Evolutionary conservation across 2,329 filamentous ascomycete genomes (phyloP).

Genomic region (Sporothrix variecibatus): DNA sequence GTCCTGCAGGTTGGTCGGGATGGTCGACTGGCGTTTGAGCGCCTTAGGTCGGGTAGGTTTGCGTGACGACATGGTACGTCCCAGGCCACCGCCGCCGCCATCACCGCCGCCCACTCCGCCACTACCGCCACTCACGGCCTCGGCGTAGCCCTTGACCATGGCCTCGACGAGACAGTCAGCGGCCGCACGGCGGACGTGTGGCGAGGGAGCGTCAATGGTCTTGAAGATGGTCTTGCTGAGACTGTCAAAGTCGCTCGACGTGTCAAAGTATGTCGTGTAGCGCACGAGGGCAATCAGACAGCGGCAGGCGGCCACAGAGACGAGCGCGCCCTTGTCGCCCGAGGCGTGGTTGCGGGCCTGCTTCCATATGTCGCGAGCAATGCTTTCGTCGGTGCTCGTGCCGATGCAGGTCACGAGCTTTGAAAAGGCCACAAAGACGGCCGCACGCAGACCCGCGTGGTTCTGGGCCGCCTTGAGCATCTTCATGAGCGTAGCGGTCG

Average conservation of each 20-base stretch:
- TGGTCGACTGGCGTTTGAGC: slow-evolving; percentile 60
- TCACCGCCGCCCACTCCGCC: background rate
- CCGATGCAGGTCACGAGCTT: slow-evolving; percentile 77
- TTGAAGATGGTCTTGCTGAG: slow-evolving; percentile 83
- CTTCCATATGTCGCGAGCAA: slow-evolving; percentile 93
- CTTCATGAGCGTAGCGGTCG: slow-evolving; percentile 72
- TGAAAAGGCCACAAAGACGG: slow-evolving; percentile 72
- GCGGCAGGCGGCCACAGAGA: slow-evolving; percentile 75
- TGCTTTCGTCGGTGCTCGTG: slow-evolving; percentile 75
- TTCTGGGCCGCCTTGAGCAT: slow-evolving; percentile 75
- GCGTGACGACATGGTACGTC: slow-evolving; percentile 50
- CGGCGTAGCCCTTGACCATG: slow-evolving; percentile 79
- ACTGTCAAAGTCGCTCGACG: slow-evolving; percentile 86
- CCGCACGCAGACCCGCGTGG: slow-evolving; percentile 79
- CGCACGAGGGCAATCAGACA: slow-evolving; percentile 74
- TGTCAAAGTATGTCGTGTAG: slow-evolving; percentile 80
- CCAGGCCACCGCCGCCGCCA: slow-evolving; percentile 34
- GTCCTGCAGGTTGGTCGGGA: slow-evolving; percentile 54
- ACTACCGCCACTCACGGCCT: slow-evolving; percentile 51
- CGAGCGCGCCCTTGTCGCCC: slow-evolving; percentile 79
- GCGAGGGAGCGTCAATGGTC: slow-evolving; percentile 74
- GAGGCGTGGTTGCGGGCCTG: slow-evolving; percentile 75
- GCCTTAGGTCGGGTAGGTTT: slow-evolving; percentile 68
- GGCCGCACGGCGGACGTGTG: slow-evolving; percentile 78
- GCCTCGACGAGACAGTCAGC: slow-evolving; percentile 81